Percentiles rank a stretch among this genome's conserved stretches.
Conservation (phyloP, 805 yeast species). For the Yarrowia yakushimensis region DNA sequence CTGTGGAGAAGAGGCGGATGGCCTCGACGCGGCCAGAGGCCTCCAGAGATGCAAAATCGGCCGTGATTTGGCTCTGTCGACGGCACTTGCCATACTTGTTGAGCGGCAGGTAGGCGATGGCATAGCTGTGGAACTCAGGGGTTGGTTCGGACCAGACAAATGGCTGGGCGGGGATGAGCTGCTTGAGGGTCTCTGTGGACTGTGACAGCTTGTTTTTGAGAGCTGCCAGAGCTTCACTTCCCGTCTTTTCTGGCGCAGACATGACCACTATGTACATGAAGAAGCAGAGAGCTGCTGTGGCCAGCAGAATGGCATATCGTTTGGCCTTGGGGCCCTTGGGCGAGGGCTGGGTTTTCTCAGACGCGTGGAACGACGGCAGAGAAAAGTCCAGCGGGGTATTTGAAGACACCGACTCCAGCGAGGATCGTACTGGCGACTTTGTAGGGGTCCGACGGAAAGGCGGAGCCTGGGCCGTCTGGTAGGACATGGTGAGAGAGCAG, state of each 20-base stretch:
- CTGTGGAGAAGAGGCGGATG: slow-evolving; percentile 17
- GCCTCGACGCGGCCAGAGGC: slow-evolving; percentile 11
- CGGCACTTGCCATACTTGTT: slow-evolving; percentile 15
- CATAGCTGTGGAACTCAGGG: slow-evolving; percentile 15
- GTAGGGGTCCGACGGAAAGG: slow-evolving; percentile 18
- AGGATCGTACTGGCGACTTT: slow-evolving; percentile 13
- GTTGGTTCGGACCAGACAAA: slow-evolving; percentile 14
- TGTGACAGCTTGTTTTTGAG: slow-evolving; percentile 6
- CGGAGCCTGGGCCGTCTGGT: slow-evolving; percentile 19
- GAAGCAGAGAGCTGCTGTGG: neutral
- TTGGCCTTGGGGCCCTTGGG: neutral
- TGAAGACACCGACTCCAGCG: neutral
- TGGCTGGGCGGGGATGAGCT: slow-evolving; percentile 17
- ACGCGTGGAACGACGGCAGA: neutral
- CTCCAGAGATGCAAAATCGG: slow-evolving; percentile 19
- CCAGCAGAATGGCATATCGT: neutral
- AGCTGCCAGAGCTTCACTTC: neutral
- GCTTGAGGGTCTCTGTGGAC: slow-evolving; percentile 4
- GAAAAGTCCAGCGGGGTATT: slow-evolving; percentile 4
- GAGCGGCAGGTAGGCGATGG: slow-evolving; percentile 18
- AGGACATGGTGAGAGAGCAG: neutral
- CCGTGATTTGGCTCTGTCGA: slow-evolving; percentile 11
- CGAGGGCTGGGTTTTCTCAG: neutral
- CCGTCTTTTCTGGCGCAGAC: neutral
- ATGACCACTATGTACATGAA: slow-evolving; percentile 3